Evolutionary conservation across 208 protist genomes (phyloP), one percentile per base, ranked within the genome.

Genomic region (Trypanosoma theileri): DNA sequence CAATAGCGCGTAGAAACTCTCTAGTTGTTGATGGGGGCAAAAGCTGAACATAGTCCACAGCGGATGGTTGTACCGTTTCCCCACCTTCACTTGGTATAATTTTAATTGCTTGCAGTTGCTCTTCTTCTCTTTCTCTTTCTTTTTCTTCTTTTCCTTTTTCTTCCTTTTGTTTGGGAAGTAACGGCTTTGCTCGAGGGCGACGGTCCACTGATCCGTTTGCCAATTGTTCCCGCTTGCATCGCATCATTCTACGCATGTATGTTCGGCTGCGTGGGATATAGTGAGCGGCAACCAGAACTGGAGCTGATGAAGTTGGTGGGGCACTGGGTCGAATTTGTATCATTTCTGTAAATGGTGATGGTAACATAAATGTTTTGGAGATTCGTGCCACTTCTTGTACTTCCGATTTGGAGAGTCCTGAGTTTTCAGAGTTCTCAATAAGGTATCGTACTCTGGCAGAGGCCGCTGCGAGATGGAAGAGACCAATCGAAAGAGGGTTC

Each of bases 291-390:
- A 71, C 60, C 4, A 50, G 40, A 22, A 8, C 54, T 12, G 24
- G 59, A 22, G 48, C 4, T 1, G 0, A 46, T 1, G 13, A 35
- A 13, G 19, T 40, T 14, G 22, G 48, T 0, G 55, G n/a, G 0
- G 28, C 48, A 11, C 56, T 22, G 13, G 55, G 53, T 1, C 60
- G 60, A 11, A 21, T 55, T 64, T 80, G 77, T 35, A 77, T 48
- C 58, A 91, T 80, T 19, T 77, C 73, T 4, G 88, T 93, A 69
- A 78, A 88, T 4, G 85, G 88, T 10, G 79, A 81, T 16, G 81
- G 79, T 35, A 91, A 41, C 53, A 62, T 50, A 70, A 75, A 84
- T 40, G 59, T 24, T 6, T 26, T 46, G 48, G 84, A 87, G 22
- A 91, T 65, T 22, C 64, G 72, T 17, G 67, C 48, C 50, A 88